Evolutionary conservation across 768 basidiomycete species (phyloP), one percentile per base, ranked within the genome.

Genomic region (Suillus sp.): DNA sequence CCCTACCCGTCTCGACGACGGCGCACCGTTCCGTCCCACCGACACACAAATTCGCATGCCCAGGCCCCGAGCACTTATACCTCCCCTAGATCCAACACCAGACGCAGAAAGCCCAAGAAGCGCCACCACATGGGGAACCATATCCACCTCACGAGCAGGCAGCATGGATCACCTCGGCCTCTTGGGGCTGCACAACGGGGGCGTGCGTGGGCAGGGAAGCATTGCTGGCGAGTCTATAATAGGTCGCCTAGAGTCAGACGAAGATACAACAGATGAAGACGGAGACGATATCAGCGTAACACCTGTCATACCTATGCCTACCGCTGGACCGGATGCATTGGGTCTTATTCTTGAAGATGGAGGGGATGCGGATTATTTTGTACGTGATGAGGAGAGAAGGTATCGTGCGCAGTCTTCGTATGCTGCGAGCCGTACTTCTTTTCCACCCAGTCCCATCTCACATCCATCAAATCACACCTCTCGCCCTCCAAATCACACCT

Each of bases 81-180:
- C 60, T n/a, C 67, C 73, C 0, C 65, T 71, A n/a, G 56, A 40
- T 40, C 18, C 56, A 13, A 58, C 55, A 0, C 59, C 61, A 5
- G 70, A 65, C 61, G 30, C 64, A 55, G 73, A 72, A 27, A 76
- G 74, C 10, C 75, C 74, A 11, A 67, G 74, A 60, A 76, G 74
- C 63, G 74, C 72, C 63, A 75, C 75, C 20, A 77, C 76, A 1
- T 77, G 76, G 76, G 76, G 76, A 43, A 77, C 76, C n/a, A 68
- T 75, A 1, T 70, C 77, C 2, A 60, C 67, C 18, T 68, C 73
- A 67, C 27, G 47, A 40, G 71, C 64, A 30, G 68, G 66, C 14
- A 72, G 72, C 27, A 67, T 75, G 67, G 43, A 61, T 54, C 74
- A 75, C 27, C 71, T 77, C 22, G 72, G 74, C 1, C 71, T 77